phyloP scores from a whole-genome alignment of 257 asterid genomes.

The Rubia yunnanensis region DNA sequence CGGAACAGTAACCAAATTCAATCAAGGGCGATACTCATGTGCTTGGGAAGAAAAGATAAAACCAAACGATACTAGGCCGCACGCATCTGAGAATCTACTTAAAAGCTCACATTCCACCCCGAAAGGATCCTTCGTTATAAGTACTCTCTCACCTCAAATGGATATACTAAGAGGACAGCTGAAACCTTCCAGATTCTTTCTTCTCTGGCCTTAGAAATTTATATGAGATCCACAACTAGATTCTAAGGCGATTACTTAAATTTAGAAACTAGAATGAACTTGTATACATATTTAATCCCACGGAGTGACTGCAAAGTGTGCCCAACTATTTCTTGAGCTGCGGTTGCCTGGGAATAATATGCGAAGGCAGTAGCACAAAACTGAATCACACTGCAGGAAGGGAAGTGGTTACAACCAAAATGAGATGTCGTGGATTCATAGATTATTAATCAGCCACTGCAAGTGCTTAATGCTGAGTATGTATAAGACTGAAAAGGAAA shows the following conservation, averaged over 20 bases:
- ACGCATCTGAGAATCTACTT: slow-evolving; percentile 18
- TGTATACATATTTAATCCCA: slow-evolving; percentile 92
- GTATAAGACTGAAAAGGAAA: slow-evolving; percentile 12
- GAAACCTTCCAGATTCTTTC: slow-evolving; percentile 80
- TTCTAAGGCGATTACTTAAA: slow-evolving; percentile 5
- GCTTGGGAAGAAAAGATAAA: slow-evolving; percentile 18
- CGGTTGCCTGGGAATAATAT: slow-evolving; percentile 94
- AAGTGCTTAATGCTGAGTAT: background rate
- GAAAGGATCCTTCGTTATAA: slow-evolving; percentile 12
- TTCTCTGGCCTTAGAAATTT: slow-evolving; percentile 69
- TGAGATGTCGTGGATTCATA: background rate
- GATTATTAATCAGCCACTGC: background rate
- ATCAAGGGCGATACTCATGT: slow-evolving; percentile 20
- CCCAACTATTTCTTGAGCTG: slow-evolving; percentile 99
- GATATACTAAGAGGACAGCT: slow-evolving; percentile 54
- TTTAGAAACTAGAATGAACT: slow-evolving; percentile 37
- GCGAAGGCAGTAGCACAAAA: slow-evolving; percentile 97
- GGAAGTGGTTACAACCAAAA: slow-evolving; percentile 6
- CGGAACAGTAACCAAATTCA: slow-evolving; percentile 18
- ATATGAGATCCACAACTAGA: background rate
- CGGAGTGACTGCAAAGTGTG: slow-evolving; percentile 97
- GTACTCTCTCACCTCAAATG: slow-evolving; percentile 12
- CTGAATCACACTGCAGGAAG: slow-evolving; percentile 84
- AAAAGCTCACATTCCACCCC: slow-evolving; percentile 1
- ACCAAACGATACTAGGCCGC: slow-evolving; percentile 28